Evolutionary conservation across 108 stramenopile species (phyloP).

Genomic region (Chaetoceros tenuissimus): DNA sequence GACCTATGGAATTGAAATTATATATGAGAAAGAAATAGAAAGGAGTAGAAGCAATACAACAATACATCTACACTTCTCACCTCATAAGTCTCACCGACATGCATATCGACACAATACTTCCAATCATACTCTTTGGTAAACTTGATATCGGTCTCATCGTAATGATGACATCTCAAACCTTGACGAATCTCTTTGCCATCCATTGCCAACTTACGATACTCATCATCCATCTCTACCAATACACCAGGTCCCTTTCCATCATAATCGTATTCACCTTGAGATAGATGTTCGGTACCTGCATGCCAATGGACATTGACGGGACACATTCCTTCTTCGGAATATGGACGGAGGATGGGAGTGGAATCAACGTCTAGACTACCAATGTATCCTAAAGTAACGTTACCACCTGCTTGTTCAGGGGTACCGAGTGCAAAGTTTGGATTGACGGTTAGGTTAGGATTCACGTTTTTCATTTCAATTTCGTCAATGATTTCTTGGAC

Average conservation of each 20-base stretch:
- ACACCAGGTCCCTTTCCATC: conserved; percentile 32
- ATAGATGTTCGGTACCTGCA: conserved; percentile 61
- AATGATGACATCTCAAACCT: conserved; percentile 27
- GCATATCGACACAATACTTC: conserved; percentile 33
- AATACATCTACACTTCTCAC: too few species aligned
- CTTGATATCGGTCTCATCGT: conserved; percentile 13
- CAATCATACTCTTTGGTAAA: conserved; percentile 25
- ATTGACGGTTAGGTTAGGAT: too few species aligned
- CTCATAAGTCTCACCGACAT: conserved; percentile 37
- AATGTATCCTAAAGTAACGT: conserved; percentile 42
- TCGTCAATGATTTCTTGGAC: conserved; percentile 11
- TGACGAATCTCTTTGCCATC: conserved; percentile 8
- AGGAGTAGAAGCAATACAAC: too few species aligned
- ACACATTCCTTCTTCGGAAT: conserved; percentile 32
- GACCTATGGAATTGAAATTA: too few species aligned
- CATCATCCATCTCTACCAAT: too few species aligned
- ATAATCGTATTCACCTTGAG: conserved; percentile 50
- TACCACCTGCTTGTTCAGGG: conserved; percentile 35
- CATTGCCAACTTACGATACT: too few species aligned
- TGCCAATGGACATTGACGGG: conserved; percentile 75
- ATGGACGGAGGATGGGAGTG: conserved; percentile 26
- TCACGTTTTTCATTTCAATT: background rate
- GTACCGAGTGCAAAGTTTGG: too few species aligned
- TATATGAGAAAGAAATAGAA: too few species aligned
- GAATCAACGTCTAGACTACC: conserved; percentile 17